Base-by-base conservation (phyloP, 495 filamentous ascomycete genomes). In the Xylaria sp. region DNA sequence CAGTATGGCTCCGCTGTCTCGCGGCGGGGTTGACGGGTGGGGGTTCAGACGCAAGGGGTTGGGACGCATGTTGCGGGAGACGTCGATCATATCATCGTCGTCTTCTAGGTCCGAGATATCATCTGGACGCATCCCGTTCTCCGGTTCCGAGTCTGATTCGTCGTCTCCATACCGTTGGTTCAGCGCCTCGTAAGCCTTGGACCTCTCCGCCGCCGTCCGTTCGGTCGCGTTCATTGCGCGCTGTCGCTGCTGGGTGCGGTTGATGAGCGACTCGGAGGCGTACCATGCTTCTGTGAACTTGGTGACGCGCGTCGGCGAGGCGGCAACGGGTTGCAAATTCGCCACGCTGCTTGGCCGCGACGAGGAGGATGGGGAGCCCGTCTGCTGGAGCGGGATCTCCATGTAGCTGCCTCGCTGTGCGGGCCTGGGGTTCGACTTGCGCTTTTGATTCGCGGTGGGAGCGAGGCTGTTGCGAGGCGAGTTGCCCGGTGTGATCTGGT, bases 221-320 rank as follows among this genome's bases (percentile, higher is more conserved):
- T 85, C 72, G 79, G 74, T 61, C 71, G 78, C 35, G n/a, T 71
- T 59, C 61, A 66, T 58, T 59, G 48, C 61, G 35, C 68, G 46
- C 71, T 79, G 79, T 46, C 84, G 84, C 71, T 84, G 78, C 40
- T 83, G 81, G 29, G 85, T 84, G 43, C 86, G 87, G 83, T 86
- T 74, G 82, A 84, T 68, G 79, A 86, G 72, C 72, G 88, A 76
- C 79, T 87, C 85, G 35, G 83, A 81, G 7, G 85, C 78, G 74
- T 85, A 86, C 86, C 86, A 91, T 0, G 88, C 82, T 73, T 91
- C 89, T 12, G 85, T 86, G 75, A 91, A 87, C 83, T 86, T 89
- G 70, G 91, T 89, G 5, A 85, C 80, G 50, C 90, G 88, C 26
- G 79, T 80, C 21, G 82, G 81, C 19, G 80, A 76, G 12, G 79